Evolutionary conservation across 495 filamentous ascomycete genomes (phyloP).

Genomic region (Letharia lupina): DNA sequence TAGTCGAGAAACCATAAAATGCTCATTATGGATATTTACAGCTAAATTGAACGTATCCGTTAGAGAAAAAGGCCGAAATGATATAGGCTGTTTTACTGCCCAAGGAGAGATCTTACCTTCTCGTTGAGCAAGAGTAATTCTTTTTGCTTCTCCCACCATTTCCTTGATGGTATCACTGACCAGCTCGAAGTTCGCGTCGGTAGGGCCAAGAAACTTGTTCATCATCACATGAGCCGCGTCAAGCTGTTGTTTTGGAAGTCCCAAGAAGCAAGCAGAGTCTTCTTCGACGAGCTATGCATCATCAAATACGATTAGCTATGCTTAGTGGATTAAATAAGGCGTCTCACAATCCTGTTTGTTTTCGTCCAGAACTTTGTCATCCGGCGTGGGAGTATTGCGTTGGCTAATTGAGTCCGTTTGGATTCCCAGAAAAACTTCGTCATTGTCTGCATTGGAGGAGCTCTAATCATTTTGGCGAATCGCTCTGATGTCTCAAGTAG

Average conservation of each 20-base stretch:
- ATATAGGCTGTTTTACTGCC: background rate
- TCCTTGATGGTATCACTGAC: background rate
- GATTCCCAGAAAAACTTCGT: slow-evolving; percentile 5
- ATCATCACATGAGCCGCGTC: slow-evolving; percentile 1
- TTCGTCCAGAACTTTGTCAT: background rate
- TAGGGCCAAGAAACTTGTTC: background rate
- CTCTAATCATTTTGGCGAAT: background rate
- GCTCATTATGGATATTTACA: background rate
- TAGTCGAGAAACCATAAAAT: background rate
- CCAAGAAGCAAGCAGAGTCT: background rate
- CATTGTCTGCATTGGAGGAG: slow-evolving; percentile 8
- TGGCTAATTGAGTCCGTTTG: background rate
- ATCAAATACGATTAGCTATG: background rate
- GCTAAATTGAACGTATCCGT: background rate
- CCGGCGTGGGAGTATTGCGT: background rate
- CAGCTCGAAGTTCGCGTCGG: background rate
- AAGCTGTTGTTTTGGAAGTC: background rate
- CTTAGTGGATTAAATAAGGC: background rate
- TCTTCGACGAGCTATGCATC: background rate
- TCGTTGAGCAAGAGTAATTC: background rate
- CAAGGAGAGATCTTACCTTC: background rate
- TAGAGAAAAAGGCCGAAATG: background rate
- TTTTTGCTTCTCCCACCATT: background rate
- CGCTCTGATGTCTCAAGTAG: background rate
- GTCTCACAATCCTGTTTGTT: background rate